Percentiles rank a stretch among this genome's conserved stretches.
Evolutionary conservation across 768 basidiomycete species (phyloP).

Genomic region (Boletus eberwhitei): DNA sequence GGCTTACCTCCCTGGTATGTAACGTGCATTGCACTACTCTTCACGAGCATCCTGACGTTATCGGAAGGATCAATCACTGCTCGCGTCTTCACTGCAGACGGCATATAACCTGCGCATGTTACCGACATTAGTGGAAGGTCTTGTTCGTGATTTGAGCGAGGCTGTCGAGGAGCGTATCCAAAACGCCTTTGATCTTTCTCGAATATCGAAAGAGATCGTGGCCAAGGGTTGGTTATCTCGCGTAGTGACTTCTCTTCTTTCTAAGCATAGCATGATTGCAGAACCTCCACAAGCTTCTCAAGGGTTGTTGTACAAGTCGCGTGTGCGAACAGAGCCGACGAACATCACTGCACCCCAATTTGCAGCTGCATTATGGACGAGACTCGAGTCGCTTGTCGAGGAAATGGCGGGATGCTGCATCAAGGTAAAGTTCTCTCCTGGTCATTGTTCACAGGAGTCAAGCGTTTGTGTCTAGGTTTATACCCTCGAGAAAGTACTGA

Average conservation of each 20-base stretch:
- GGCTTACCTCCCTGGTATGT: conserved; percentile 73
- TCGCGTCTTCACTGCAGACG: conserved; percentile 93
- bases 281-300: conserved; percentile 28
- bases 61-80: conserved; percentile 77
- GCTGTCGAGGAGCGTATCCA: conserved; percentile 80
- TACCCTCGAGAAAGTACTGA: conserved; percentile 89
- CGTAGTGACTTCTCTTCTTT: not conserved
- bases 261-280: not conserved
- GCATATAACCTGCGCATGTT: conserved; percentile 89
- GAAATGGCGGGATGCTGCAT: conserved; percentile 90
- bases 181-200: conserved; percentile 79
- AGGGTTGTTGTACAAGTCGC: conserved; percentile 71
- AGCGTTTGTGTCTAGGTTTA: conserved; percentile 60
- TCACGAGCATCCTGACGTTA: not conserved
- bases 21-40: not conserved
- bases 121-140: conserved; percentile 74
- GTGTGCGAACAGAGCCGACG: conserved; percentile 88
- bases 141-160: conserved; percentile 76
- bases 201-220: conserved; percentile 83
- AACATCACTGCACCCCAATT: conserved; percentile 85
- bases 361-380: conserved; percentile 49
- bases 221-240: conserved; percentile 56
- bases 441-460: not conserved
- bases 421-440: conserved; percentile 49
- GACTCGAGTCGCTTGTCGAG: conserved; percentile 74